Conservation (phyloP, 2,329 filamentous ascomycete genomes). For the Venturia pyrina region DNA sequence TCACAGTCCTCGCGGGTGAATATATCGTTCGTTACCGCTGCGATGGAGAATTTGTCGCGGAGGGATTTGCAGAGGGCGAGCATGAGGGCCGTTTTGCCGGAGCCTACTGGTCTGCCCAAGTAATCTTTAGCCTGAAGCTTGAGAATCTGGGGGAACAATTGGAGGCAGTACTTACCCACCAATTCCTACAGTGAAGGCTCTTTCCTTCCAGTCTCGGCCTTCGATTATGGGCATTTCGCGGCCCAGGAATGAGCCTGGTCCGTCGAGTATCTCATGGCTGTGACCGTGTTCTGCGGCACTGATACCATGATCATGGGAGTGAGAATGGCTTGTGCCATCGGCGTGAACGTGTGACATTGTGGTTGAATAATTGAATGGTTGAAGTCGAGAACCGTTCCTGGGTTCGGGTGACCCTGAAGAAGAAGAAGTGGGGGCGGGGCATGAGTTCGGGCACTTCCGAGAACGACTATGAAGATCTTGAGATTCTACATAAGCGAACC, state of each 20-base stretch:
- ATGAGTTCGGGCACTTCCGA: background rate
- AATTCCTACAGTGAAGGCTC: slow-evolving; percentile 95
- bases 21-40: slow-evolving; percentile 97
- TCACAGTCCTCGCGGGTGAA: slow-evolving; percentile 97
- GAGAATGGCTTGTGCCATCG: background rate
- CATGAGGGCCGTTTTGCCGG: slow-evolving; percentile 96
- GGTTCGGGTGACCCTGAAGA: background rate
- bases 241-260: slow-evolving; percentile 79
- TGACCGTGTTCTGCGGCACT: slow-evolving; percentile 71
- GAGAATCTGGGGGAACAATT: background rate
- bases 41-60: slow-evolving; percentile 71
- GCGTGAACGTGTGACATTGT: slow-evolving; percentile 5
- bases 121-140: background rate
- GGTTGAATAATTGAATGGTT: background rate
- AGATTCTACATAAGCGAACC: background rate
- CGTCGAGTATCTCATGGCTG: slow-evolving; percentile 89
- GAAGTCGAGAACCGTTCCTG: background rate
- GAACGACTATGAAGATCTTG: background rate
- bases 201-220: slow-evolving; percentile 74
- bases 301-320: slow-evolving; percentile 19
- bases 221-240: slow-evolving; percentile 92
- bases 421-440: background rate
- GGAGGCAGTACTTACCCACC: slow-evolving; percentile 59
- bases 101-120: slow-evolving; percentile 72
- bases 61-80: slow-evolving; percentile 80